Evolutionary conservation across 768 basidiomycete species (phyloP).

Genomic region (Boletus edulis): DNA sequence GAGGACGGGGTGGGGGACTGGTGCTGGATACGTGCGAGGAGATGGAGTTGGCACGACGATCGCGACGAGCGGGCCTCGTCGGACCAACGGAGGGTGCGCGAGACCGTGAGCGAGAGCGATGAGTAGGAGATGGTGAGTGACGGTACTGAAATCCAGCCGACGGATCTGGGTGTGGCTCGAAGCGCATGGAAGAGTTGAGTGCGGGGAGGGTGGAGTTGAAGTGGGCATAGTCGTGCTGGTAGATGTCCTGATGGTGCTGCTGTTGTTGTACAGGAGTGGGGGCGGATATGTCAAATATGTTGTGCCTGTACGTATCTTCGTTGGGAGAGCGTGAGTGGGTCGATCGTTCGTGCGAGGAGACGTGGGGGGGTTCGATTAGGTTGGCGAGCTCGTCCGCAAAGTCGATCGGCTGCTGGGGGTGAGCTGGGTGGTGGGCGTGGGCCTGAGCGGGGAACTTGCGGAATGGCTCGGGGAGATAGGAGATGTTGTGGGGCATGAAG

Average conservation of each 20-base stretch:
- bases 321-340: slow-evolving; percentile 41
- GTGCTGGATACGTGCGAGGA: slow-evolving; percentile 54
- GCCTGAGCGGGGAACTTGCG: slow-evolving; percentile 44
- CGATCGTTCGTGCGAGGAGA: slow-evolving; percentile 40
- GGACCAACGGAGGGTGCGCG: slow-evolving; percentile 44
- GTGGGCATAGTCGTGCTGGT: slow-evolving; percentile 35
- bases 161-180: slow-evolving; percentile 43
- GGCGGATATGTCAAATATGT: slow-evolving; percentile 64
- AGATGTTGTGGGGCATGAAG: slow-evolving; percentile 44
- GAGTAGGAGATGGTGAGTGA: slow-evolving; percentile 29
- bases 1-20: slow-evolving; percentile 42
- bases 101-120: slow-evolving; percentile 47
- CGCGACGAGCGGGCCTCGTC: slow-evolving; percentile 45
- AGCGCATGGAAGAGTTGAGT: slow-evolving; percentile 51
- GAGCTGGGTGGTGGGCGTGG: slow-evolving; percentile 14
- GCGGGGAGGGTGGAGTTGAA: slow-evolving; percentile 53
- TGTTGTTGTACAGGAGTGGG: slow-evolving; percentile 36
- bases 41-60: slow-evolving; percentile 59
- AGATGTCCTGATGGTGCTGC: slow-evolving; percentile 29
- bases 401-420: slow-evolving; percentile 39
- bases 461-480: slow-evolving; percentile 53
- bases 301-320: slow-evolving; percentile 47
- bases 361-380: slow-evolving; percentile 44
- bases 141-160: slow-evolving; percentile 23
- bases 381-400: slow-evolving; percentile 67